Conservation (phyloP, 2,329 filamentous ascomycete genomes). For the Arachnopeziza araneosa region DNA sequence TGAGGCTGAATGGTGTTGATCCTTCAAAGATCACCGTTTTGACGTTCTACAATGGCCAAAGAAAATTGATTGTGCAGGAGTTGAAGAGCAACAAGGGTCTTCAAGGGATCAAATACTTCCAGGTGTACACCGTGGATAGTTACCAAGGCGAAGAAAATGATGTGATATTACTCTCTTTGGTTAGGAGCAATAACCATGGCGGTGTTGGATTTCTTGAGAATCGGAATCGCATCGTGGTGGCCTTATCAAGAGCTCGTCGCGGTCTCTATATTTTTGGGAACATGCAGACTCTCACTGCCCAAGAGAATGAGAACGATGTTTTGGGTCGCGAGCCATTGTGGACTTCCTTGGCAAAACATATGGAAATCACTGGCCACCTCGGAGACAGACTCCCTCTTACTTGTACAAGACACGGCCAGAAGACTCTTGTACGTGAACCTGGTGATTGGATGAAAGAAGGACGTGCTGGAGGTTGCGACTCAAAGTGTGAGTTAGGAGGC, state of each 20-base stretch:
- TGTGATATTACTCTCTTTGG: constrained; percentile 72
- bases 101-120: constrained; percentile 30
- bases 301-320: constrained; percentile 8
- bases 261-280: constrained; percentile 88
- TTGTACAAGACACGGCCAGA: constrained; percentile 54
- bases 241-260: constrained; percentile 63
- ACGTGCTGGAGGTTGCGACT: constrained; percentile 47
- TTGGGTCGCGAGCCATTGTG: constrained; percentile 24
- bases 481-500: constrained; percentile 37
- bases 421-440: constrained; percentile 45
- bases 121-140: constrained; percentile 77
- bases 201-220: constrained; percentile 70
- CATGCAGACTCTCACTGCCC: constrained; percentile 39
- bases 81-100: constrained; percentile 40
- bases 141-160: constrained; percentile 93
- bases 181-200: constrained; percentile 56
- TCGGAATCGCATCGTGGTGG: constrained; percentile 51
- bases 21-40: constrained; percentile 66
- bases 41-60: constrained; percentile 85
- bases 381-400: constrained; percentile 51
- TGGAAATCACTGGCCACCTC: constrained; percentile 35
- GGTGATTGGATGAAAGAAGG: constrained; percentile 42
- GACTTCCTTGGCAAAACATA: constrained; percentile 33
- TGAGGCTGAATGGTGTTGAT: constrained; percentile 60
- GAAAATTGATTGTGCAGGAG: constrained; percentile 53